A percentile compares a stretch with the other conserved stretches of the same genome.
Conservation (phyloP, 495 filamentous ascomycete genomes). For the Daldinia loculata region DNA sequence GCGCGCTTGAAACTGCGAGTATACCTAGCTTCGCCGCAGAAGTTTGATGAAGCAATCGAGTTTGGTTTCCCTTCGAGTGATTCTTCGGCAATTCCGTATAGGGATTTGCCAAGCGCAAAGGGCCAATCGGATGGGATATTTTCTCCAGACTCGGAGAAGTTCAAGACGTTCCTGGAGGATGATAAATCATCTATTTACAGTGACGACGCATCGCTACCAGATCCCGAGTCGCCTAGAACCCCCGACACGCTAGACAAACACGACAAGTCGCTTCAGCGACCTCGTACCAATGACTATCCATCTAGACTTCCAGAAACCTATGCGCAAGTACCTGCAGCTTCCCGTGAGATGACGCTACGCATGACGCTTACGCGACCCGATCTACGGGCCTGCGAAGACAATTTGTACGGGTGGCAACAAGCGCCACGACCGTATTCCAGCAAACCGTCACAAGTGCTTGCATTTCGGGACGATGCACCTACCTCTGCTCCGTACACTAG, state of each 20-base stretch:
- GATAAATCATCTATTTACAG: slow-evolving; percentile 57
- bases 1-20: slow-evolving; percentile 85
- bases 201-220: slow-evolving; percentile 59
- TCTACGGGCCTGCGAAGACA: slow-evolving; percentile 72
- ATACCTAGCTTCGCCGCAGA: slow-evolving; percentile 90
- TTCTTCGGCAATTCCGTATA: slow-evolving; percentile 37
- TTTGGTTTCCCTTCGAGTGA: slow-evolving; percentile 85
- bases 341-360: slow-evolving; percentile 90
- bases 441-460: slow-evolving; percentile 44
- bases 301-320: slow-evolving; percentile 54
- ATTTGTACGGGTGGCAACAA: slow-evolving; percentile 67
- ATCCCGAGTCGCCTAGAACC: slow-evolving; percentile 64
- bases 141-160: slow-evolving; percentile 49
- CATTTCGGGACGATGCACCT: slow-evolving; percentile 30
- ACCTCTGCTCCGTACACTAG: slow-evolving; percentile 18
- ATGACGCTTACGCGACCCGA: slow-evolving; percentile 95
- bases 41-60: slow-evolving; percentile 93
- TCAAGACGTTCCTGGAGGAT: slow-evolving; percentile 60
- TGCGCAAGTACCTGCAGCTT: slow-evolving; percentile 64
- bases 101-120: slow-evolving; percentile 18
- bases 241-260: slow-evolving; percentile 56
- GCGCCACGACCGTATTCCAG: slow-evolving; percentile 40
- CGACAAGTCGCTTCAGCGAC: slow-evolving; percentile 47
- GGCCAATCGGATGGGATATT: slow-evolving; percentile 41
- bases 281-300: slow-evolving; percentile 24